Evolutionary conservation across 23 red algal species (phyloP), one percentile per base, ranked within the genome.

Genomic region (Cyanidioschyzon merolae): DNA sequence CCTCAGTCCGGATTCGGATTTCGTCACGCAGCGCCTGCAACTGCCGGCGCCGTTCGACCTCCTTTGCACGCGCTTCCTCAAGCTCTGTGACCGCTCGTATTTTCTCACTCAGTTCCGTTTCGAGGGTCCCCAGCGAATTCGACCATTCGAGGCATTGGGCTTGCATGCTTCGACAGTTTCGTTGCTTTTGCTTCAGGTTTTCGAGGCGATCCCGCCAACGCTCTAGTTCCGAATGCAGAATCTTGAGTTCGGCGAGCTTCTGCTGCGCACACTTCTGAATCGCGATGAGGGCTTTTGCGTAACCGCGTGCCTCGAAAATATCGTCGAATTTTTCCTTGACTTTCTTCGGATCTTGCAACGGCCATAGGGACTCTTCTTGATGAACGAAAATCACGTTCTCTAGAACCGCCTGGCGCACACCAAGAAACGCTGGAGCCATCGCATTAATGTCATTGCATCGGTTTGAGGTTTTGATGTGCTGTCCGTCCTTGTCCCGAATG

Each of bases 301-400:
- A 98, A 37, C 94, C 71, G 0, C 87, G 90, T 2, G 94, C 82
- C 79, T 83, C 88, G 76, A 98, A 98, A 41, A 98, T 98, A 18
- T 91, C 85, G 50, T 98, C 94, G 75, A 98, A 91, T 37, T 79
- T 84, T 37, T 81, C 80, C 57, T 98, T 98, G 41, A 98, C 58
- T 40, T 83, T 76, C 58, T 91, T 91, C 1, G 85, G 50, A 29
- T 98, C 88, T 37, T 86, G 75, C 39, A 98, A 75, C 0, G 94
- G 94, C 94, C 94, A 98, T 35, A 87, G 74, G 16, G 86, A 87
- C 31, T 98, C 94, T 41, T 98, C 94, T 74, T 98, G 94, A 58
- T 98, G 94, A 26, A 98, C 94, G 75, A 98, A 98, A 2, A 98
- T 92, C 39, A 98, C 94, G 76, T 89, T 85, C 68, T 98, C 90